Evolutionary conservation across 2,329 filamentous ascomycete genomes (phyloP).

Genomic region (Periconia digitata): DNA sequence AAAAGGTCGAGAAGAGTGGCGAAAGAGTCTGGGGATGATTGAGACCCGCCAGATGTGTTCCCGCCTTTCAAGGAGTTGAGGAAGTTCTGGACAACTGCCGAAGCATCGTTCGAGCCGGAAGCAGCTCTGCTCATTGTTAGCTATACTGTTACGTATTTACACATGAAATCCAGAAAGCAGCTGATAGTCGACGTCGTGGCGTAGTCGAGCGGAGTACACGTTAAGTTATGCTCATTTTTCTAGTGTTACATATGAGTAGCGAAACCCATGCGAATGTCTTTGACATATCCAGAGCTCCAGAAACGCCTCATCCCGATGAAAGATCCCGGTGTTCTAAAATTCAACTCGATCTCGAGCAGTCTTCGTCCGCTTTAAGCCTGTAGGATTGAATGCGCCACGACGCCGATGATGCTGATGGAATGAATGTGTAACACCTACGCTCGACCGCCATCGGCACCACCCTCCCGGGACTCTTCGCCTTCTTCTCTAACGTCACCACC

Average conservation of each 20-base stretch:
- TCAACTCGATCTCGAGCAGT: slow-evolving; percentile 15
- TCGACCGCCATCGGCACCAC: slow-evolving; percentile 95
- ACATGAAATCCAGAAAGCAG: slow-evolving; percentile 8
- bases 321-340: not conserved
- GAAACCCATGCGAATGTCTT: slow-evolving; percentile 19
- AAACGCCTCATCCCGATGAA: slow-evolving; percentile 33
- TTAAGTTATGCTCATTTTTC: slow-evolving; percentile 36
- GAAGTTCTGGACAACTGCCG: slow-evolving; percentile 82
- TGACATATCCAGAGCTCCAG: slow-evolving; percentile 25
- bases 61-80: slow-evolving; percentile 74
- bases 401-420: slow-evolving; percentile 26
- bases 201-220: slow-evolving; percentile 25
- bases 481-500: slow-evolving; percentile 91
- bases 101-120: slow-evolving; percentile 65
- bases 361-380: slow-evolving; percentile 18
- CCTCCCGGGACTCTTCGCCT: slow-evolving; percentile 83
- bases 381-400: slow-evolving; percentile 39
- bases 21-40: slow-evolving; percentile 63
- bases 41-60: slow-evolving; percentile 41
- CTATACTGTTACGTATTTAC: slow-evolving; percentile 10
- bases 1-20: slow-evolving; percentile 87
- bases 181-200: slow-evolving; percentile 29
- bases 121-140: slow-evolving; percentile 45
- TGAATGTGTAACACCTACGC: slow-evolving; percentile 77
- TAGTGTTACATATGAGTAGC: slow-evolving; percentile 38